Base-by-base conservation (phyloP, 2,329 filamentous ascomycete species). In the Nothophoma quercina region DNA sequence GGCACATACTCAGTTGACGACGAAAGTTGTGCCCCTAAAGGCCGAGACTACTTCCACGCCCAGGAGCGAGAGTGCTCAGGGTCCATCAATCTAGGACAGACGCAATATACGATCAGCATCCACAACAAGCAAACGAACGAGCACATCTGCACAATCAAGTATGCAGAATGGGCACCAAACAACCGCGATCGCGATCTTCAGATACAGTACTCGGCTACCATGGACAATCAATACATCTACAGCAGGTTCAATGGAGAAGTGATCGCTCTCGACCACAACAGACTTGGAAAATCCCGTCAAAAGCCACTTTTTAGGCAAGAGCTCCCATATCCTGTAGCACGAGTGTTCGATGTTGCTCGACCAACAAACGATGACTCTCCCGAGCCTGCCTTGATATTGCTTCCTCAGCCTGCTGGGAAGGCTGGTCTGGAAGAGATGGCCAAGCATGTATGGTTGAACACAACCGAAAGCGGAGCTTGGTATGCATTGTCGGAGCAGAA, bases 91-190 rank as follows among this genome's bases (percentile, higher is more conserved):
- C 81, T 97, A 1, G 92, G 91, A 22, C 85, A 91, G 43, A 91
- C 91, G 30, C 92, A 97, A 72, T 99, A 99, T 75, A 93, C 85
- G 5, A 88, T 99, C 55, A 86, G 84, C 49, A 96, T 99, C 35
- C 88, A 92, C 60, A 88, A 90, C 55, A 84, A 83, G 35, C 84
- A 89, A 62, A 87, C 85, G 3, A 88, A 88, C 1, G 85, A 88
- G 53, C 85, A 86, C 7, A 88, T 99, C 57, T 96, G 92, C 67
- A 96, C 91, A 0, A 85, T 99, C 62, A 93, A 87, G 60, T 99
- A 96, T 70, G 89, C 91, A 9, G 95, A 99, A 73, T 99, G 95
- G 95, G 88, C 87, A 0, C 90, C 93, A 12, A 99, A 99, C 74
- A 96, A 89, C 53, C 90, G 88, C 55, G 93, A 99, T 73, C 85